Conservation (phyloP, 257 asterid species). For the Vinca minor region DNA sequence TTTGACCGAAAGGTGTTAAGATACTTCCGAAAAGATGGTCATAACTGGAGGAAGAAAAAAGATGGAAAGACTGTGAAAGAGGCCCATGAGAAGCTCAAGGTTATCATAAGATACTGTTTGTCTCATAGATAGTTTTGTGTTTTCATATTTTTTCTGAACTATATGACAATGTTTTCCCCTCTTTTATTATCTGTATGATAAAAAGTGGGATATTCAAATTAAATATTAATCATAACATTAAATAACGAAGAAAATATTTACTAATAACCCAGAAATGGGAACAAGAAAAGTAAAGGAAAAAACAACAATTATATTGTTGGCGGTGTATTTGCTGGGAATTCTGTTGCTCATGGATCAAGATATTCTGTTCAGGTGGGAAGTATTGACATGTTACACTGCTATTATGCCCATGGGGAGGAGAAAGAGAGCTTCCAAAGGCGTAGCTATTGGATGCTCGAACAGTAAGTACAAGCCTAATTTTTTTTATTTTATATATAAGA, state of each 20-base stretch:
- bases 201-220: background rate
- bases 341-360: constrained; percentile 15
- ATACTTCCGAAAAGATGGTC: constrained; percentile 94
- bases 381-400: constrained; percentile 90
- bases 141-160: too few species aligned
- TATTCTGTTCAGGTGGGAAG: constrained; percentile 74
- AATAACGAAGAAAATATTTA: background rate
- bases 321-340: background rate
- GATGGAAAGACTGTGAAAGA: constrained; percentile 97
- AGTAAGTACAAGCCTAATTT: constrained; percentile 53
- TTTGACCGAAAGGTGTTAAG: constrained; percentile 88
- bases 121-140: background rate
- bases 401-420: constrained; percentile 98
- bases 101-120: constrained; percentile 18
- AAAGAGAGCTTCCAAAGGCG: constrained; percentile 91
- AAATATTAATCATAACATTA: too few species aligned
- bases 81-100: constrained; percentile 97
- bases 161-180: background rate
- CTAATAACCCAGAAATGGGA: background rate
- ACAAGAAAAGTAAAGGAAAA: background rate
- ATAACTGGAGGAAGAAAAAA: constrained; percentile 92
- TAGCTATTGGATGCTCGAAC: constrained; percentile 97
- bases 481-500: too few species aligned
- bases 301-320: too few species aligned
- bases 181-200: background rate